phyloP scores from a whole-genome alignment of 148 eudicot genomes.

The Vaccinium vitisidaea region DNA sequence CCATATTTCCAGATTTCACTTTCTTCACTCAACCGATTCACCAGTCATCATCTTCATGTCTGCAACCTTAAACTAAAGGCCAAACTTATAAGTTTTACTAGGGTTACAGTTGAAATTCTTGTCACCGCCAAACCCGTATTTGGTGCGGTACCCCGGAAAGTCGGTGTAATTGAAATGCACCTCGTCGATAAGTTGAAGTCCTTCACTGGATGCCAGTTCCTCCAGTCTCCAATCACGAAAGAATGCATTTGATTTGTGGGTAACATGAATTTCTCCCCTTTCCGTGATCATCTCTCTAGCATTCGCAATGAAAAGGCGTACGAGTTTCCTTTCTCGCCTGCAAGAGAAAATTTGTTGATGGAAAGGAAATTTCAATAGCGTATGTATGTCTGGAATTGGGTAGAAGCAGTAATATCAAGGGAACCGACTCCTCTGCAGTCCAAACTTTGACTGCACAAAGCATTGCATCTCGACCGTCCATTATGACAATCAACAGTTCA shows the following conservation, averaged over 20 bases:
- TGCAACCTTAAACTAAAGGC: neutral
- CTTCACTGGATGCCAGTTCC: conserved; percentile 12
- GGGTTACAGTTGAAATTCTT: conserved; percentile 16
- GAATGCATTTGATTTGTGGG: conserved; percentile 1
- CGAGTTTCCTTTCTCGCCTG: neutral
- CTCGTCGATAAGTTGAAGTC: conserved; percentile 13
- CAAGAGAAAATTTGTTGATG: neutral
- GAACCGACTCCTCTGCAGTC: too few relatives aligned
- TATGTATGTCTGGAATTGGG: neutral
- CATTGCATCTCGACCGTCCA: too few relatives aligned
- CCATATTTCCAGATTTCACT: neutral
- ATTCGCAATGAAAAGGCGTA: neutral
- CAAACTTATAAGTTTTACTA: neutral
- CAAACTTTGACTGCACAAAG: too few relatives aligned
- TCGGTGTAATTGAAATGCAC: neutral
- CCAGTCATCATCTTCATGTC: too few relatives aligned
- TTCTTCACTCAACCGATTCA: neutral
- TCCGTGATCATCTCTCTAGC: neutral
- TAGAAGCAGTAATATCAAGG: neutral
- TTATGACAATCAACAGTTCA: too few relatives aligned
- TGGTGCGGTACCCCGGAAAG: conserved; percentile 14
- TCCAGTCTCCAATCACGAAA: conserved; percentile 16
- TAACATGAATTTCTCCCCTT: neutral
- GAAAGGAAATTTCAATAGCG: neutral
- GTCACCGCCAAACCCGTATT: conserved; percentile 22